Percentiles rank a stretch among this genome's conserved stretches.
Evolutionary conservation across 768 basidiomycete species (phyloP).

Genomic region (Termitomyces sp.): DNA sequence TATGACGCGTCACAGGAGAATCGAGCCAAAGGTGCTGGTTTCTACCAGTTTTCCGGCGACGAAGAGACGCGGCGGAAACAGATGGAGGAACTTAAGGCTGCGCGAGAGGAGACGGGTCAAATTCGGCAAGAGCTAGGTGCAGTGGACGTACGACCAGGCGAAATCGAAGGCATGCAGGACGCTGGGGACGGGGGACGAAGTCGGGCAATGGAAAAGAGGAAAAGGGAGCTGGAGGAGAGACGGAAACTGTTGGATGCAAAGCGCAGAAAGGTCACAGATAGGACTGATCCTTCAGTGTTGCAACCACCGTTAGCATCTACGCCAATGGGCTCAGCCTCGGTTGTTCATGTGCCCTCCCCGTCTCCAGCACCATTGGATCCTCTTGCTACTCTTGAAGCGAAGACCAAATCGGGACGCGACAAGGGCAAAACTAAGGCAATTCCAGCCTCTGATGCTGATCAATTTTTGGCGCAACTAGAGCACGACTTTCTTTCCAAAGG

Average conservation of each 20-base stretch:
- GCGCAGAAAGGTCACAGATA: conserved; percentile 44
- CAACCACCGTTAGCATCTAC: conserved; percentile 1
- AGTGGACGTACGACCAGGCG: conserved; percentile 60
- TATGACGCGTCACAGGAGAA: conserved; percentile 83
- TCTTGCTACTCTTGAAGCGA: conserved; percentile 47
- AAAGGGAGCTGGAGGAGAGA: conserved; percentile 70
- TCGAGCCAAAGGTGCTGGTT: conserved; percentile 85
- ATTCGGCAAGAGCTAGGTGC: conserved; percentile 59
- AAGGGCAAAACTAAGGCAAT: conserved; percentile 20
- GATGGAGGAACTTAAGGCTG: conserved; percentile 76
- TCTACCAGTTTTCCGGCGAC: conserved; percentile 88
- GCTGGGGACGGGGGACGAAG: conserved; percentile 36
- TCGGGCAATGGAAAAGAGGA: conserved; percentile 68
- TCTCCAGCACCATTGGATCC: conserved; percentile 32
- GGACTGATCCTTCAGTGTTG: conserved; percentile 1
- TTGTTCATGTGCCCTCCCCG: not conserved
- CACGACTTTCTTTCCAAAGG: conserved; percentile 46
- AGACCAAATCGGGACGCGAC: conserved; percentile 13
- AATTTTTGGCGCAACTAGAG: conserved; percentile 65
- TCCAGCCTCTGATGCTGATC: conserved; percentile 45
- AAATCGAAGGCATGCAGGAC: conserved; percentile 69
- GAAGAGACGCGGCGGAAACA: conserved; percentile 74
- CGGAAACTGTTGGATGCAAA: conserved; percentile 61
- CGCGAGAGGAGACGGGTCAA: conserved; percentile 69
- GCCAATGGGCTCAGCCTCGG: not conserved